phyloP scores from a whole-genome alignment of 768 basidiomycete genomes.

The Naematelia encephala region DNA sequence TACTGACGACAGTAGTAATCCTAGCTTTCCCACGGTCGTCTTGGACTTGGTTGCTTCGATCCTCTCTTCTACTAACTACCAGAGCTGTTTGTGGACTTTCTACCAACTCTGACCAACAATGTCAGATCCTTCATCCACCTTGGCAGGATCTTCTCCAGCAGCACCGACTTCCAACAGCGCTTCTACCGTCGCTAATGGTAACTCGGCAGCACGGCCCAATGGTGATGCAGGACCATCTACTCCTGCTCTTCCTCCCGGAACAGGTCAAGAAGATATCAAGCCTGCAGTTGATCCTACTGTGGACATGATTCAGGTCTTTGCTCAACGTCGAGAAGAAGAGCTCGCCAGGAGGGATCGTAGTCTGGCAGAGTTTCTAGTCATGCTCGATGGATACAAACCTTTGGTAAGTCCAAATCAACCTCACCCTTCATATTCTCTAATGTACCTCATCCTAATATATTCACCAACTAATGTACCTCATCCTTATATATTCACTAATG shows the following conservation, averaged over 20 bases:
- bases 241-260: background rate
- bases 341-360: constrained; percentile 78
- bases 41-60: background rate
- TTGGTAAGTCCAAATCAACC: constrained; percentile 61
- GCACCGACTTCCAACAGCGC: background rate
- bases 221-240: background rate
- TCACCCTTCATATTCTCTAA: background rate
- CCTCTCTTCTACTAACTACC: too few species aligned
- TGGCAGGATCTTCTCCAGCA: constrained; percentile 1
- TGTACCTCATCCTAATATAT: background rate
- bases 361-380: constrained; percentile 85
- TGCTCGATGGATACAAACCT: constrained; percentile 96
- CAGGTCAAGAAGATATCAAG: background rate
- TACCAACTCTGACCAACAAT: background rate
- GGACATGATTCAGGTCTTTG: constrained; percentile 27
- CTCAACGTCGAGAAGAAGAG: constrained; percentile 43
- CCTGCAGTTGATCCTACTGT: constrained; percentile 7
- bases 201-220: background rate
- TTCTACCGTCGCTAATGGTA: background rate
- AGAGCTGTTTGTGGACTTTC: too few species aligned
- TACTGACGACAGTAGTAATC: background rate
- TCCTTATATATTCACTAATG: too few species aligned
- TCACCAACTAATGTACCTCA: too few species aligned
- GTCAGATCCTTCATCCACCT: constrained; percentile 3
- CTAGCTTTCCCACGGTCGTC: background rate